phyloP scores from a whole-genome alignment of 305 asterid species.

The Fraxinus dipetala region DNA sequence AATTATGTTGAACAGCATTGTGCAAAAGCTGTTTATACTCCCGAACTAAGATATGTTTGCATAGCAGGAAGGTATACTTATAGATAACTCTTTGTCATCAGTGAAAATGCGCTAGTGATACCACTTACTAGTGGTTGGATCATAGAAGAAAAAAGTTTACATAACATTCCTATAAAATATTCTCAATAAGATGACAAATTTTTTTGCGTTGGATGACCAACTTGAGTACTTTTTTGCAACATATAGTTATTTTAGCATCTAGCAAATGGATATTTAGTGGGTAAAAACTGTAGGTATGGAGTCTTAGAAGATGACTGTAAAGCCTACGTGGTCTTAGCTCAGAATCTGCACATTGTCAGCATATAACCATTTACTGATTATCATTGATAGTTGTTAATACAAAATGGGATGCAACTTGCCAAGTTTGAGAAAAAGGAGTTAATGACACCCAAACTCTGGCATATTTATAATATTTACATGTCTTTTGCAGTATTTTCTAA shows the following conservation, averaged over 20 bases:
- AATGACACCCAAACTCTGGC: background rate
- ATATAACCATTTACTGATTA: background rate
- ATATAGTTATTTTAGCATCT: background rate
- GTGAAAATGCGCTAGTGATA: background rate
- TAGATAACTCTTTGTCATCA: background rate
- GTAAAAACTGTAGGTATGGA: background rate
- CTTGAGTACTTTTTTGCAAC: background rate
- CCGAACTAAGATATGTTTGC: constrained; percentile 82
- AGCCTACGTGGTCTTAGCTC: background rate
- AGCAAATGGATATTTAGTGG: background rate
- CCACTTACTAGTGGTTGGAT: background rate
- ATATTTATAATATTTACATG: background rate
- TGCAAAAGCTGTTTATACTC: constrained; percentile 75
- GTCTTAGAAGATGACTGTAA: background rate
- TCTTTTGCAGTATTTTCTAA: background rate
- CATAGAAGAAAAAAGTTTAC: background rate
- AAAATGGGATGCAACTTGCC: background rate
- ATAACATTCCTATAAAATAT: background rate
- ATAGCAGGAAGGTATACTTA: constrained; percentile 71
- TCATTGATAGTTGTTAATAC: background rate
- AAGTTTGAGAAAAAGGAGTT: background rate
- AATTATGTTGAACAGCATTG: constrained; percentile 78
- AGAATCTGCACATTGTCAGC: background rate
- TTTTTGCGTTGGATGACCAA: background rate
- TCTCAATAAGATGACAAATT: background rate